Conservation (phyloP, 2,329 filamentous ascomycete genomes). For the Penicillium rolfsii region DNA sequence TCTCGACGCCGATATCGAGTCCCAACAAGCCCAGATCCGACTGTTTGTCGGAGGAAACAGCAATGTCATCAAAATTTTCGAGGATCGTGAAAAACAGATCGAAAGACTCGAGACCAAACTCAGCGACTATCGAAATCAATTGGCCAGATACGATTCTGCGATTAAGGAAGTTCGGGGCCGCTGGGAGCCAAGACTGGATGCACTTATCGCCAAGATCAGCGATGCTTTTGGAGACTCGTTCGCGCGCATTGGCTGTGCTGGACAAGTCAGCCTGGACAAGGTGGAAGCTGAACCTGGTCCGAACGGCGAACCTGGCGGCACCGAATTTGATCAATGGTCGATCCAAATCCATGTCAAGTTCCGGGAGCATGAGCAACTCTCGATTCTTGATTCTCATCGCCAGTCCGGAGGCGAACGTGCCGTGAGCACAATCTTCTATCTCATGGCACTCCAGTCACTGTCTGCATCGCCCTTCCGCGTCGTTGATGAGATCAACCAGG, state of each 20-base stretch:
- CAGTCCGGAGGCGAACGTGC: conserved; percentile 96
- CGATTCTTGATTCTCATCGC: conserved; percentile 84
- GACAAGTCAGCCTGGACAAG: conserved; percentile 86
- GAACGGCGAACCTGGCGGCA: conserved; percentile 45
- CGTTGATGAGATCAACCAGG: conserved; percentile 99
- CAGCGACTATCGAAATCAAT: conserved; percentile 56
- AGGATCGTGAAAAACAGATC: conserved; percentile 72
- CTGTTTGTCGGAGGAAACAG: conserved; percentile 79
- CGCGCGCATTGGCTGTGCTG: conserved; percentile 88
- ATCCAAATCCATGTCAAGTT: conserved; percentile 96
- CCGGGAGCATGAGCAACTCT: conserved; percentile 80
- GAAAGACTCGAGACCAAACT: conserved; percentile 64
- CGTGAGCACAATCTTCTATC: conserved; percentile 97
- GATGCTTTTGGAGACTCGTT: conserved; percentile 93
- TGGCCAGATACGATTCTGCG: conserved; percentile 59
- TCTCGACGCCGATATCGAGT: conserved; percentile 72
- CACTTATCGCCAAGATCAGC: conserved; percentile 78
- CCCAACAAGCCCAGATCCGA: conserved; percentile 74
- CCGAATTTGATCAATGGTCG: conserved; percentile 92
- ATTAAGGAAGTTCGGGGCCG: conserved; percentile 68
- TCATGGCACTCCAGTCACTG: conserved; percentile 94
- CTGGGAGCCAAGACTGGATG: conserved; percentile 86
- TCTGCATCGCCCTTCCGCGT: conserved; percentile 95
- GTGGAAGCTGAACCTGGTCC: conserved; percentile 47
- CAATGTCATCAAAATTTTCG: conserved; percentile 74